Percentiles rank a stretch among this genome's conserved stretches.
These are phyloP conservation scores for Calonectria pseudoreteaudii DNA, from an alignment of 2,329 filamentous ascomycete genomes.

Conservation along the genomic window DNA sequence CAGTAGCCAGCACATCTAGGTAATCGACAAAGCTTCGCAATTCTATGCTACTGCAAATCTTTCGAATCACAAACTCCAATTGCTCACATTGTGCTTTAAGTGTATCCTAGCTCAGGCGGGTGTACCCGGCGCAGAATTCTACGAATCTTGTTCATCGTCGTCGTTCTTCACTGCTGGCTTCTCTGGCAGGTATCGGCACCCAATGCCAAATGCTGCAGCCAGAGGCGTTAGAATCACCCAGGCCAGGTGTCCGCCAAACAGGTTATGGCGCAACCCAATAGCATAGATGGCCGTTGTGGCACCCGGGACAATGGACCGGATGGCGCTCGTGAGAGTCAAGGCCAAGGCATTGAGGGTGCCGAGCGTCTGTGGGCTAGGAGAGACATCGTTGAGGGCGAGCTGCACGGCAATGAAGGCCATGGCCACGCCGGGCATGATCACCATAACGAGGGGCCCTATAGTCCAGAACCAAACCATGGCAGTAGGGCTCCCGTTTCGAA, in stretches of 20 bases:
- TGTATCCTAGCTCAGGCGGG: not conserved
- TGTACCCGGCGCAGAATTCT: not conserved
- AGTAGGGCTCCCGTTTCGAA: constrained; percentile 50
- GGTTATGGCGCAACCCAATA: constrained; percentile 70
- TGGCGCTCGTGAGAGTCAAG: constrained; percentile 69
- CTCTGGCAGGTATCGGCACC: constrained; percentile 43
- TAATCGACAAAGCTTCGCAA: not conserved
- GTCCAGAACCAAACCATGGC: constrained; percentile 68
- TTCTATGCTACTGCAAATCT: not conserved
- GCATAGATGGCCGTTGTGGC: constrained; percentile 77
- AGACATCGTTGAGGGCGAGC: constrained; percentile 79
- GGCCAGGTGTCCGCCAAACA: constrained; percentile 69
- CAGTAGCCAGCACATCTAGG: not conserved
- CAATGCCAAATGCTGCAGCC: constrained; percentile 42
- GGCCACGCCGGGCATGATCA: constrained; percentile 70
- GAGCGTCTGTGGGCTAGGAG: constrained; percentile 72
- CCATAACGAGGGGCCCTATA: constrained; percentile 51
- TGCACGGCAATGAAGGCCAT: constrained; percentile 80
- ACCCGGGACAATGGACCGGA: constrained; percentile 75
- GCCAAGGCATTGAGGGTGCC: constrained; percentile 76
- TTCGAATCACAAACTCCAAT: not conserved
- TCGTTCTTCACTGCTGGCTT: constrained; percentile 37
- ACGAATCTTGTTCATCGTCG: constrained; percentile 8
- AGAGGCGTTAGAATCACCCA: constrained; percentile 50
- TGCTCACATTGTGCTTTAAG: not conserved